Evolutionary conservation across 2,329 filamentous ascomycete genomes (phyloP), one percentile per base, ranked within the genome.

Genomic region (Cladosporium sp.): DNA sequence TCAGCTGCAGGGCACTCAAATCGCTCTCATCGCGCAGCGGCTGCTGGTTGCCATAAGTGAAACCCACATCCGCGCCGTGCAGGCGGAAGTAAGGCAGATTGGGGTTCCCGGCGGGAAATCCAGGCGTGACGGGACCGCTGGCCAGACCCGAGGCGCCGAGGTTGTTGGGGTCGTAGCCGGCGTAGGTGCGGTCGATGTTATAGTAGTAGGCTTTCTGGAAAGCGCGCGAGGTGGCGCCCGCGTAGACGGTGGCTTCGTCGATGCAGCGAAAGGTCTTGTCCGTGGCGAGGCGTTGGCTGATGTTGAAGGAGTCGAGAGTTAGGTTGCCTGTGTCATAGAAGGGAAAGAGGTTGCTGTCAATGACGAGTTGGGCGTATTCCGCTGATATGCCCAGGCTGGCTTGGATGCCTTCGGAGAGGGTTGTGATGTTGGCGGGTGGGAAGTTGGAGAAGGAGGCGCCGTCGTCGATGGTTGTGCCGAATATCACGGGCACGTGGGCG

Each of bases 221-320:
- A 0, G 74, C 72, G 3, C 67, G 64, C 13, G 70, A 73, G 13
- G 61, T 64, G 0, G 75, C 66, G 2, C 74, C 79, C 0, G 77
- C 70, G 58, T 76, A 77, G 6, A 76, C 76, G 2, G 80, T 83
- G 4, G 80, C 79, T 62, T 83, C 74, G 60, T 82, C 78, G 44
- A 79, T 67, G 61, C 81, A 84, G 51, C 80, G 76, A 70, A 83
- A 83, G 7, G 76, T 74, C 45, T 73, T 77, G 62, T 84, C 80
- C 2, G 80, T 83, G 2, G 78, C 74, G 36, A 83, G 68, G 5
- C 76, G 76, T 6, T 76, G 69, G 17, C 74, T 73, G 29, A 78
- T 70, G 53, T 80, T 81, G 70, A 78, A 83, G 2, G 80, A 70
- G 53, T 80, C 74, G 6, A 80, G 70, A 0, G 79, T 82, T 7